Evolutionary conservation across 768 basidiomycete genomes (phyloP).

Genomic region (Tephrocybe rancida): DNA sequence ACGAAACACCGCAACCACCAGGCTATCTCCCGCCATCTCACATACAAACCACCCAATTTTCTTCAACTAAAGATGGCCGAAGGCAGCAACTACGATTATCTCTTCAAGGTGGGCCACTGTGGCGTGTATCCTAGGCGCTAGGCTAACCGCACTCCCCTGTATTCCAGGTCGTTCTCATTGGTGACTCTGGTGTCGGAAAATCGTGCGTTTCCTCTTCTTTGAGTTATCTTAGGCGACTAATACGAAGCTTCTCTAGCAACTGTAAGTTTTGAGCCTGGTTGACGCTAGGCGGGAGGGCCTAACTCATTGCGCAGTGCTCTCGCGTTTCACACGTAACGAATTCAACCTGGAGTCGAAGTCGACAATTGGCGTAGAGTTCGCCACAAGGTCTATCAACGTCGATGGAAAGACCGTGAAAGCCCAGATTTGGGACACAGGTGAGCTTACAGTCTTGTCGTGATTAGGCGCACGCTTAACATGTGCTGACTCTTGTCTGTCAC

Average conservation of each 20-base stretch:
- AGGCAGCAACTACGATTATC: conserved; percentile 96
- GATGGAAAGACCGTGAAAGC: conserved; percentile 97
- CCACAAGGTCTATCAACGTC: conserved; percentile 93
- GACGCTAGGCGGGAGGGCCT: conserved; percentile 11
- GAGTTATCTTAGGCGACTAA: conserved; percentile 8
- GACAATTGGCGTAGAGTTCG: conserved; percentile 99
- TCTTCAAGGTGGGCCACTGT: conserved; percentile 82
- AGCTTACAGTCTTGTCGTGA: conserved; percentile 28
- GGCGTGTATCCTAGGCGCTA: not conserved
- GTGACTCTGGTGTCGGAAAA: conserved; percentile 99
- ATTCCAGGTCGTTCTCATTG: conserved; percentile 92
- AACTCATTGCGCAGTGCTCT: conserved; percentile 71
- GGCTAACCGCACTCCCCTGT: conserved; percentile 10
- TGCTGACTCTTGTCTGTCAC: conserved; percentile 9
- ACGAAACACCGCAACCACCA: conserved; percentile 14
- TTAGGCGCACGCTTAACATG: not conserved
- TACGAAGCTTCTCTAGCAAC: conserved; percentile 45
- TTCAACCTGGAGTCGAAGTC: conserved; percentile 99
- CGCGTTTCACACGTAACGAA: conserved; percentile 99
- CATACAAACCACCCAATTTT: conserved; percentile 18
- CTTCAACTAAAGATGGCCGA: conserved; percentile 67
- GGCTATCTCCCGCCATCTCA: conserved; percentile 21
- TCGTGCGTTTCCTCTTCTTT: conserved; percentile 68
- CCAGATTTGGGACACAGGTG: conserved; percentile 99
- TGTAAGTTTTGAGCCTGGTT: conserved; percentile 41